Evolutionary conservation across 2,329 filamentous ascomycete genomes (phyloP), one percentile per base, ranked within the genome.

Genomic region (Golovinomyces cichoracearum): DNA sequence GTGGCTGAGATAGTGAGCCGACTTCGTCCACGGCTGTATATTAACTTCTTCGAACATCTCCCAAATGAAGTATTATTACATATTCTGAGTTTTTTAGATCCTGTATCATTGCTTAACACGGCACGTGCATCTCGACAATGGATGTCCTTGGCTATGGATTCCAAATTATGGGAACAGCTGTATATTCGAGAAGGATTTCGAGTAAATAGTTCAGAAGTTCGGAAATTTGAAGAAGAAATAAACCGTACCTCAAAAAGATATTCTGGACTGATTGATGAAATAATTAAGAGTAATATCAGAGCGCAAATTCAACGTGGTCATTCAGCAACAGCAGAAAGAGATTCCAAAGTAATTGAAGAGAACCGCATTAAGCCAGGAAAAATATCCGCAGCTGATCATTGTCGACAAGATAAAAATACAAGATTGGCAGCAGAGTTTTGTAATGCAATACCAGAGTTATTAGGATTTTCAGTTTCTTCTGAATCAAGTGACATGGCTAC

Each of bases 61-160:
- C 90, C 90, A 0, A 76, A 83, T 23, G 90, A 98, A 62, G 81
- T 98, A 57, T 92, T 84, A 52, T 77, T 90, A 41, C 80, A 92
- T 58, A 80, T 95, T 41, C 78, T 98, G 40, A 78, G 80, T 15
- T 90, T 85, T 59, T 76, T 98, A 46, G 81, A 86, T 49, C 80
- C 85, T 0, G 62, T 76, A 25, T 90, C 85, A 0, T 69, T 98
- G 35, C 70, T 95, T 50, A 76, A 74, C 46, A 82, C 86, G 2
- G 83, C 84, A 0, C 72, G 75, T 41, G 76, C 84, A 15, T 94
- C 84, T 31, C 76, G 78, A 44, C 69, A 76, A 53, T 98, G 90
- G 88, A 78, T 86, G 53, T 70, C 73, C 17, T 70, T 90, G 17
- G 79, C 88, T 5, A 65, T 85, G 47, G 90, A 98, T 62, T 75